Conservation (phyloP, 2,329 filamentous ascomycete species). For the Cercospora berteroae region DNA sequence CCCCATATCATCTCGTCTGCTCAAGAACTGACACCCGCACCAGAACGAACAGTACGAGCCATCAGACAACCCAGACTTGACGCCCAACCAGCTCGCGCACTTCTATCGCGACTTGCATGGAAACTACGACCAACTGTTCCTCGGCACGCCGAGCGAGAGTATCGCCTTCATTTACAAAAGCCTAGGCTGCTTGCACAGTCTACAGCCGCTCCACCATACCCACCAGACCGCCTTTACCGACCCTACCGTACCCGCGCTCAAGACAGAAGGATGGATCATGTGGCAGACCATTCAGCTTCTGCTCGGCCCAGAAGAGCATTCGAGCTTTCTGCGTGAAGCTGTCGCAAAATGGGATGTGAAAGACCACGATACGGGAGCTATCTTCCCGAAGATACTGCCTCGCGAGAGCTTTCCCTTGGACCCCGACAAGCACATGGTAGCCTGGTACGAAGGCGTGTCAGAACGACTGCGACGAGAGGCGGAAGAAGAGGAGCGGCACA, state of each 20-base stretch:
- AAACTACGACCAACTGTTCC: constrained; percentile 64
- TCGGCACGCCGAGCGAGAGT: constrained; percentile 67
- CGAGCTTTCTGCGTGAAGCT: constrained; percentile 76
- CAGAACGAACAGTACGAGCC: constrained; percentile 46
- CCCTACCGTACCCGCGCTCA: constrained; percentile 79
- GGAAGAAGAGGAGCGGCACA: constrained; percentile 41
- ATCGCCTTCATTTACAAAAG: constrained; percentile 92
- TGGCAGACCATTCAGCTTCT: constrained; percentile 93
- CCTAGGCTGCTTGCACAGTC: constrained; percentile 82
- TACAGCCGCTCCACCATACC: constrained; percentile 60
- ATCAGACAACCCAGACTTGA: constrained; percentile 47
- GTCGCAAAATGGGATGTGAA: constrained; percentile 73
- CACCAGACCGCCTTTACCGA: constrained; percentile 62
- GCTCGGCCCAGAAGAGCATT: constrained; percentile 83
- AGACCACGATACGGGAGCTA: constrained; percentile 62
- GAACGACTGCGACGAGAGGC: constrained; percentile 66
- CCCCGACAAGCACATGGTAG: constrained; percentile 75
- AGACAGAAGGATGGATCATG: constrained; percentile 78
- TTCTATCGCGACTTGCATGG: constrained; percentile 51
- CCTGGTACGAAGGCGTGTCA: constrained; percentile 80
- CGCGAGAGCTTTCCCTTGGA: constrained; percentile 67
- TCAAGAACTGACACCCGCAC: constrained; percentile 10
- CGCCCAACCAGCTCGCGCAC: constrained; percentile 49
- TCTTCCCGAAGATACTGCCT: constrained; percentile 61
- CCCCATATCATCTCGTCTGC: neutral